These are phyloP conservation scores for Kuraishia ogatae DNA, from an alignment of 805 yeast genomes.

Conservation along the genomic window DNA sequence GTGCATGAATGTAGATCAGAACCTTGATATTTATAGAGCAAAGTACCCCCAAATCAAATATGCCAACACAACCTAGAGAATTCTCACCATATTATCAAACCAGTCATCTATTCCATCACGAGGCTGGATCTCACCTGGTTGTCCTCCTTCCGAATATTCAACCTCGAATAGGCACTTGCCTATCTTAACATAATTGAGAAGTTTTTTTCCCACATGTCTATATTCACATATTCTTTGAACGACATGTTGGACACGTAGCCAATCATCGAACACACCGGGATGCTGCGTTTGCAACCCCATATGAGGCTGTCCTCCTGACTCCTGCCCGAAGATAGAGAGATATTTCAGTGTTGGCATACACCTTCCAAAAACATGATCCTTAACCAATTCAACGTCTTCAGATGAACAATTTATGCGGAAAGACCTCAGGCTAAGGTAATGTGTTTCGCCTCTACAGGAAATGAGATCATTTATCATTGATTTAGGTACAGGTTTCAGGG, in stretches of 20 bases:
- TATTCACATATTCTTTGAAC: slow-evolving; percentile 14
- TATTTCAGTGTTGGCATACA: slow-evolving; percentile 12
- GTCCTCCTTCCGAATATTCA: neutral
- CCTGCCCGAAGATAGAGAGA: slow-evolving; percentile 26
- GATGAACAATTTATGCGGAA: slow-evolving; percentile 1
- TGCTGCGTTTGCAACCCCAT: slow-evolving; percentile 29
- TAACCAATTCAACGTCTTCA: neutral
- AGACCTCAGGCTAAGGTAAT: neutral
- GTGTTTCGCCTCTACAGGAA: neutral
- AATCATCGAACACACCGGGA: slow-evolving; percentile 30
- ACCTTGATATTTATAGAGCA: no score
- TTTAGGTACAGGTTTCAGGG: neutral
- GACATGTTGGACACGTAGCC: slow-evolving; percentile 31
- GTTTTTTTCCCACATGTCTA: neutral
- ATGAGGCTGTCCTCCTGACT: slow-evolving; percentile 29
- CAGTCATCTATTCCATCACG: neutral
- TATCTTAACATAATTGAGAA: neutral
- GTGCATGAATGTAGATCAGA: no score
- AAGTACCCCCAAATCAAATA: no score
- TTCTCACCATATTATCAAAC: slow-evolving; percentile 1
- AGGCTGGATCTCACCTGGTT: neutral
- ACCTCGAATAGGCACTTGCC: slow-evolving; percentile 4
- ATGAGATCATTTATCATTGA: neutral
- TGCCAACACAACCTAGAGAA: neutral
- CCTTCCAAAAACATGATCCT: neutral